These are phyloP conservation scores for Ogataea pilisensis DNA, from an alignment of 805 yeast genomes.

Conservation along the genomic window DNA sequence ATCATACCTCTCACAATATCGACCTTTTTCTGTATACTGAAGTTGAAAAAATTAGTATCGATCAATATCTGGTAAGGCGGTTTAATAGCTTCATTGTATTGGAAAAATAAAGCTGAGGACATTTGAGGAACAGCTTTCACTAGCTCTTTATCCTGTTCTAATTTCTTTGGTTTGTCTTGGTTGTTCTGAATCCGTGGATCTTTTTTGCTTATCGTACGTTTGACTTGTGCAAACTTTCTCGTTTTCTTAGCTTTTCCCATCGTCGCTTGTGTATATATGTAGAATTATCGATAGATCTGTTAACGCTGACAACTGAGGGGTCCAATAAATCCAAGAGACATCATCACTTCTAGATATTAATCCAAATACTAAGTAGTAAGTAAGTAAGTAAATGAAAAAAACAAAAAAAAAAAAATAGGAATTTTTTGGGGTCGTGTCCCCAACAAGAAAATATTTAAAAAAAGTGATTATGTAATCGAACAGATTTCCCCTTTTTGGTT, in stretches of 20 bases:
- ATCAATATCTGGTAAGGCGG: constrained; percentile 97
- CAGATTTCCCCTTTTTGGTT: too few relatives aligned
- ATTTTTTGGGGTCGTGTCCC: too few relatives aligned
- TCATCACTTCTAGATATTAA: too few relatives aligned
- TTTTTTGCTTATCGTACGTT: constrained; percentile 71
- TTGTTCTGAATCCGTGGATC: constrained; percentile 58
- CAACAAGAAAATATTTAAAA: too few relatives aligned
- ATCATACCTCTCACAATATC: constrained; percentile 95
- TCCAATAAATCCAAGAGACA: too few relatives aligned
- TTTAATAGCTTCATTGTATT: constrained; percentile 86
- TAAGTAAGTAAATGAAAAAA: too few relatives aligned
- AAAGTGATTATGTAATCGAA: too few relatives aligned
- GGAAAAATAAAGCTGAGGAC: constrained; percentile 92
- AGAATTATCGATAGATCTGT: neutral
- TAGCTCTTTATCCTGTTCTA: constrained; percentile 69
- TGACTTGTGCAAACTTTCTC: constrained; percentile 91
- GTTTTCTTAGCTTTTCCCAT: constrained; percentile 99
- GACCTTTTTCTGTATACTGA: constrained; percentile 91
- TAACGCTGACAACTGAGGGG: too few relatives aligned
- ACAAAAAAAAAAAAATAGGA: too few relatives aligned
- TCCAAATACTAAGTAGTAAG: too few relatives aligned
- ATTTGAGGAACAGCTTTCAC: constrained; percentile 84
- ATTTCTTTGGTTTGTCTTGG: constrained; percentile 35
- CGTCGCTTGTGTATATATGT: neutral
- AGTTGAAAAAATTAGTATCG: constrained; percentile 96